Conservation (phyloP, 2,329 filamentous ascomycete genomes). For the Penicillium freii region DNA sequence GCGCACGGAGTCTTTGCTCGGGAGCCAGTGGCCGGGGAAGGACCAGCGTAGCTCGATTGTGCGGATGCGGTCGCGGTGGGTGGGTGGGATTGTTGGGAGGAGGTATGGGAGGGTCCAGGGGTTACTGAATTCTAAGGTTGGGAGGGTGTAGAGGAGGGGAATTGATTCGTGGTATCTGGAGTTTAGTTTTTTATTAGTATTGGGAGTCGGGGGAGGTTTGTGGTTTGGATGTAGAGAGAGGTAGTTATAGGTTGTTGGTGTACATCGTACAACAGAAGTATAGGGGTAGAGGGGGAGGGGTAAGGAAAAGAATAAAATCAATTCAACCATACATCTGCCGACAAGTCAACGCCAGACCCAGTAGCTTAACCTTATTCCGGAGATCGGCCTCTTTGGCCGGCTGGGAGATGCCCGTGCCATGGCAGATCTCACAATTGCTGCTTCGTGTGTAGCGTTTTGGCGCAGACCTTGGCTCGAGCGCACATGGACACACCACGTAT, state of each 20-base stretch:
- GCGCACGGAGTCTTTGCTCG: conserved; percentile 42
- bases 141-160: conserved; percentile 35
- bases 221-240: no score
- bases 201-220: background rate
- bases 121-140: conserved; percentile 41
- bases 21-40: conserved; percentile 42
- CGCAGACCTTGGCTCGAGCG: background rate
- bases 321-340: conserved; percentile 34
- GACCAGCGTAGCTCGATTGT: conserved; percentile 40
- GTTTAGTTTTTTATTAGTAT: background rate
- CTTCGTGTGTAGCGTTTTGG: no score
- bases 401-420: conserved; percentile 29
- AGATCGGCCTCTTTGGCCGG: conserved; percentile 25
- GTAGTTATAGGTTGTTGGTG: no score
- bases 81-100: conserved; percentile 32
- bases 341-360: conserved; percentile 34
- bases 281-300: background rate
- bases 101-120: conserved; percentile 42
- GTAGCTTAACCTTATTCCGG: conserved; percentile 15
- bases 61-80: conserved; percentile 33
- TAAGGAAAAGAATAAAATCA: background rate
- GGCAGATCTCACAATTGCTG: conserved; percentile 35
- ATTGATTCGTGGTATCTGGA: conserved; percentile 38
- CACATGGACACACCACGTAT: conserved; percentile 31
- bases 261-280: no score